phyloP scores from a whole-genome alignment of 2,329 filamentous ascomycete species.

The Boeremia exigua region DNA sequence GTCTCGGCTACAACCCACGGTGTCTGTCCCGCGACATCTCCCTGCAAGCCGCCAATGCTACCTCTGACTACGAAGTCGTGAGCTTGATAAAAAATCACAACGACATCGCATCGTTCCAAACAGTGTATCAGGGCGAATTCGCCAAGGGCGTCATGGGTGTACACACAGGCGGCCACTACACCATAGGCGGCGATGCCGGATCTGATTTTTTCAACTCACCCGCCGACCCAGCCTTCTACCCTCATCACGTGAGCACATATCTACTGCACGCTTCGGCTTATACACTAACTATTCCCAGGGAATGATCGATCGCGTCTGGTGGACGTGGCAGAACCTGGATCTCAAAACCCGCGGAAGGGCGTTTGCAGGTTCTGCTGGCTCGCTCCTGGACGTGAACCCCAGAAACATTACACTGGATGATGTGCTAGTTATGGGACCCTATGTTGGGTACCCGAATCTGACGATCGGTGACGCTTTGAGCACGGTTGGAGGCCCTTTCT shows the following conservation, averaged over 20 bases:
- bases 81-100: conserved; percentile 29
- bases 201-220: conserved; percentile 55
- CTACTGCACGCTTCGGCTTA: not conserved
- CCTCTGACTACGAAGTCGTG: conserved; percentile 31
- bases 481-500: conserved; percentile 53
- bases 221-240: conserved; percentile 54
- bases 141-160: conserved; percentile 46
- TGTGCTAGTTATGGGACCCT: conserved; percentile 45
- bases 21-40: conserved; percentile 49
- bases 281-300: conserved; percentile 37
- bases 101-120: conserved; percentile 44
- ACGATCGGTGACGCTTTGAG: conserved; percentile 50
- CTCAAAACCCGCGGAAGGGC: conserved; percentile 48
- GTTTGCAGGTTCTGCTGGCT: conserved; percentile 51
- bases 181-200: conserved; percentile 33
- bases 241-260: conserved; percentile 48
- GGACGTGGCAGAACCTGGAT: conserved; percentile 59
- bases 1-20: conserved; percentile 44
- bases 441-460: conserved; percentile 34
- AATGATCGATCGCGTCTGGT: conserved; percentile 57
- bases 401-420: not conserved
- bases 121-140: conserved; percentile 47
- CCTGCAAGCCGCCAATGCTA: conserved; percentile 27
- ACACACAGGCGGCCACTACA: conserved; percentile 55
- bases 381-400: conserved; percentile 20